A percentile compares a stretch with the other conserved stretches of the same genome.
These are phyloP conservation scores for Trypanosoma cruzi DNA, from an alignment of 208 protist genomes.

Conservation along the genomic window DNA sequence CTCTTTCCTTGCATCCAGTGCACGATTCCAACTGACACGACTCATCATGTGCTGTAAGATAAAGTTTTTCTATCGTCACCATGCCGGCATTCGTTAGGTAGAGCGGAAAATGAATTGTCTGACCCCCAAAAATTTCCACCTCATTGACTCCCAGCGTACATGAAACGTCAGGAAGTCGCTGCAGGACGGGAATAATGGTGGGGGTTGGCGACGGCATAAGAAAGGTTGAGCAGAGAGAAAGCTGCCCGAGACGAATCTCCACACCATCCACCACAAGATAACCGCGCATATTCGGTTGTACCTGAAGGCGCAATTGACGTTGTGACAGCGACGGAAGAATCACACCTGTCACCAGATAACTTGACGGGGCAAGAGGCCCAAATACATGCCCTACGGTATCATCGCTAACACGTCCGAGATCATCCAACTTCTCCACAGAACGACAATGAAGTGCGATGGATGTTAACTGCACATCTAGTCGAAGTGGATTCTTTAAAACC, in stretches of 20 bases:
- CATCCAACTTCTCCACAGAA: constrained; percentile 21
- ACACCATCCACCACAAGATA: constrained; percentile 70
- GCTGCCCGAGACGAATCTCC: constrained; percentile 38
- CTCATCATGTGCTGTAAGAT: constrained; percentile 80
- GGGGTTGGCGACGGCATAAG: constrained; percentile 43
- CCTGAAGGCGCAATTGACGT: constrained; percentile 56
- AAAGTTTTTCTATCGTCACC: constrained; percentile 63
- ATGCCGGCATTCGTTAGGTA: constrained; percentile 72
- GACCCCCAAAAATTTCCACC: constrained; percentile 81
- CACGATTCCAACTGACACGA: constrained; percentile 84
- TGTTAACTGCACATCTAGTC: constrained; percentile 38
- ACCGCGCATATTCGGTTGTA: constrained; percentile 67
- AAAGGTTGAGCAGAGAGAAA: constrained; percentile 34
- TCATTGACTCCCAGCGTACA: constrained; percentile 73
- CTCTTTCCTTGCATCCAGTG: constrained; percentile 77
- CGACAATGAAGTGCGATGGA: constrained; percentile 62
- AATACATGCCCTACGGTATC: constrained; percentile 5
- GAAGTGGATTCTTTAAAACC: constrained; percentile 76
- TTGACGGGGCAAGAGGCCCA: constrained; percentile 43
- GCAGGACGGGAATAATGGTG: constrained; percentile 71
- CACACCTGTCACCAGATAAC: constrained; percentile 63
- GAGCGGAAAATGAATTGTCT: constrained; percentile 67
- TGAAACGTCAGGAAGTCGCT: constrained; percentile 73
- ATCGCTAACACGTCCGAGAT: constrained; percentile 1
- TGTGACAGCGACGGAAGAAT: constrained; percentile 51